These are phyloP conservation scores for Solanum tarapatanum DNA, from an alignment of 257 asterid genomes.

Conservation along the genomic window DNA sequence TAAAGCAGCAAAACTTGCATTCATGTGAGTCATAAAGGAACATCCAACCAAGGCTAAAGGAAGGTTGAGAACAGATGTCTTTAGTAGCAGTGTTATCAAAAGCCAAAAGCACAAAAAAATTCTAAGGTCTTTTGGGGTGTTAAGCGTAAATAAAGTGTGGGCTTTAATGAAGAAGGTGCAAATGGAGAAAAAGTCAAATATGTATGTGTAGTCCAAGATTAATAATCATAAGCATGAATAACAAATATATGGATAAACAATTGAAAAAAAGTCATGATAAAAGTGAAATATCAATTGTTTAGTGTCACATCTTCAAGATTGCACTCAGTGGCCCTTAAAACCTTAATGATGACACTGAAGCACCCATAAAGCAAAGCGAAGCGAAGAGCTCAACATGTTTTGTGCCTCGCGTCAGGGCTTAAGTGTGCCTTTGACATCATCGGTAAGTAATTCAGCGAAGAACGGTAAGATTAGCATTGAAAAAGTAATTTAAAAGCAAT, in stretches of 20 bases:
- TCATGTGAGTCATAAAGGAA: background rate
- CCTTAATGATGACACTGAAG: background rate
- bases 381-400: background rate
- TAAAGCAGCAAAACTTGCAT: background rate
- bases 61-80: background rate
- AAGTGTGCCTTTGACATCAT: background rate
- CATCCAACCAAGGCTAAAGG: background rate
- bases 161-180: background rate
- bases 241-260: background rate
- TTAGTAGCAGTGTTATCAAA: background rate
- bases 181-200: background rate
- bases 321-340: background rate
- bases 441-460: background rate
- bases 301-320: background rate
- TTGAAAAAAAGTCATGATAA: background rate
- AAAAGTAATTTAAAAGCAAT: background rate
- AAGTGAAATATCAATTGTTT: background rate
- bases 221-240: background rate
- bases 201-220: background rate
- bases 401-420: background rate
- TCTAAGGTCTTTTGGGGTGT: background rate
- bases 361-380: background rate
- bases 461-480: background rate
- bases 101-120: background rate
- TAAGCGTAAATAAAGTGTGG: background rate